phyloP scores from a whole-genome alignment of 495 filamentous ascomycete genomes.

The Penicillium turbatum region DNA sequence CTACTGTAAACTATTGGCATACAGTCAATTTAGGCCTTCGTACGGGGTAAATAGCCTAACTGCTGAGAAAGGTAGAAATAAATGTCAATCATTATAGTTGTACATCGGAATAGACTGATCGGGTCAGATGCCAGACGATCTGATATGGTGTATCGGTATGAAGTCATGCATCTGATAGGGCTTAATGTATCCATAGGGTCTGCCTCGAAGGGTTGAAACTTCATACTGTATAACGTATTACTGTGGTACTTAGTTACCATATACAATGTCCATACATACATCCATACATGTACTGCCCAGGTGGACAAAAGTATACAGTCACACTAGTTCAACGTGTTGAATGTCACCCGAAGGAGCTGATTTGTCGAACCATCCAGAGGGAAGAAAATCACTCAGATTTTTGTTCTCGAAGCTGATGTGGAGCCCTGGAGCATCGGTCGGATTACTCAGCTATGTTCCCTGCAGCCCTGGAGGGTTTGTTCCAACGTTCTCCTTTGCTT shows the following conservation, averaged over 20 bases:
- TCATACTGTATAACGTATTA: neutral
- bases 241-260: neutral
- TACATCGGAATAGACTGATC: neutral
- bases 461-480: conserved; percentile 7
- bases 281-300: too few relatives aligned
- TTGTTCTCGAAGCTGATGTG: conserved; percentile 10
- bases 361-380: neutral
- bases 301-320: neutral
- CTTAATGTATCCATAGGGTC: neutral
- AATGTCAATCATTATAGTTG: too few relatives aligned
- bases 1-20: neutral
- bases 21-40: neutral
- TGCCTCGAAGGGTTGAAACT: neutral
- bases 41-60: neutral
- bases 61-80: neutral
- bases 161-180: conserved; percentile 1
- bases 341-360: neutral
- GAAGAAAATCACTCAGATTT: neutral
- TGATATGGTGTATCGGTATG: neutral
- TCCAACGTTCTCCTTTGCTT: conserved; percentile 4
- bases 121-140: neutral
- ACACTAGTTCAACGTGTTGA: neutral
- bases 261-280: too few relatives aligned
- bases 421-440: neutral
- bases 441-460: conserved; percentile 5